phyloP scores from a whole-genome alignment of 1,139 yeast genomes.

The Yarrowia galli region DNA sequence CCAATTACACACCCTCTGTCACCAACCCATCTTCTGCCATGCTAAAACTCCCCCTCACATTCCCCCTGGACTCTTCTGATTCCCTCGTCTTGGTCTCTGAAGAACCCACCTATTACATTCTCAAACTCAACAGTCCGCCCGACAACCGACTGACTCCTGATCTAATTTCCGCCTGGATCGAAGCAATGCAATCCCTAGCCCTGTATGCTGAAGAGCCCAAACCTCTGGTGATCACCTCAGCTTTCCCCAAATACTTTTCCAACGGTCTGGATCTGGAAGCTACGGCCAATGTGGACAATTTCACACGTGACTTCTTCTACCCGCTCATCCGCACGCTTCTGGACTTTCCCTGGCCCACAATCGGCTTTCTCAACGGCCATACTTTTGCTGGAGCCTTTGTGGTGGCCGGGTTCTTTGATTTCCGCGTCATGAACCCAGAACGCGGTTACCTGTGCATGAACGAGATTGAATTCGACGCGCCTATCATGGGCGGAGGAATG shows the following conservation, averaged over 20 bases:
- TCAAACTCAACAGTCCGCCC: constrained; percentile 49
- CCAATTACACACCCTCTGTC: too few species aligned
- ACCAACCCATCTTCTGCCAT: too few species aligned
- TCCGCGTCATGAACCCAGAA: constrained; percentile 52
- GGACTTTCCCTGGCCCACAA: constrained; percentile 53
- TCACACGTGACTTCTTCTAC: constrained; percentile 49
- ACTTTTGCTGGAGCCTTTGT: constrained; percentile 55
- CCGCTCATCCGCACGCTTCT: constrained; percentile 49
- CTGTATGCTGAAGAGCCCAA: constrained; percentile 42
- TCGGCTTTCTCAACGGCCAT: constrained; percentile 53
- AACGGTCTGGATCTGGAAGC: constrained; percentile 53
- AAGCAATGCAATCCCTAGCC: constrained; percentile 45
- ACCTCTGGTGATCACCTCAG: constrained; percentile 52
- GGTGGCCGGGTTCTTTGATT: constrained; percentile 52
- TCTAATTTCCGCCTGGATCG: constrained; percentile 48
- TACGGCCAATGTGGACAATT: constrained; percentile 49
- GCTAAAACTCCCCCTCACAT: constrained; percentile 4
- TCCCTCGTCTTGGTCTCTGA: constrained; percentile 4
- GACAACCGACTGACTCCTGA: constrained; percentile 51
- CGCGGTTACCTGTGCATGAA: constrained; percentile 53
- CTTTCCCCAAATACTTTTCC: constrained; percentile 51
- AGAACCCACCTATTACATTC: constrained; percentile 46
- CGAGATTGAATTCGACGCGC: constrained; percentile 53
- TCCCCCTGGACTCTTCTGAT: constrained; percentile 2
- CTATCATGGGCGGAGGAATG: constrained; percentile 50